Conservation (phyloP, 139 green algal species). For the Chlamydomonas eustigma region DNA sequence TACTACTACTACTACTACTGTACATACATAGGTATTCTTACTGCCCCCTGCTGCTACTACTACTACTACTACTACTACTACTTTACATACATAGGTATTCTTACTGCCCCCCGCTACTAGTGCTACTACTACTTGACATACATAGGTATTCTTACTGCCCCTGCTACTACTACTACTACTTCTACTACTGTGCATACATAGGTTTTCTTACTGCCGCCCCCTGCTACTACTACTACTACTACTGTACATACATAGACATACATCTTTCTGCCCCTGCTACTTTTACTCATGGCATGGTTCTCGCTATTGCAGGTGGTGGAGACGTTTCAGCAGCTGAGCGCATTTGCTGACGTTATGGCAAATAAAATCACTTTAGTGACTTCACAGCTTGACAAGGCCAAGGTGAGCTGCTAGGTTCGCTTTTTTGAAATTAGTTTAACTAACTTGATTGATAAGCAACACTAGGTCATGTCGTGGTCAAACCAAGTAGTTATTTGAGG, state of each 20-base stretch:
- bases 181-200: not conserved
- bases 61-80: not conserved
- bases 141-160: too few species aligned
- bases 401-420: not conserved
- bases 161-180: not conserved
- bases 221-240: not conserved
- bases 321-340: constrained; percentile 39
- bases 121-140: constrained; percentile 1
- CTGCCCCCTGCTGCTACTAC: not conserved
- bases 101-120: not conserved
- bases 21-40: not conserved
- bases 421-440: too few species aligned
- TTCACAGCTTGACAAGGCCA: not conserved
- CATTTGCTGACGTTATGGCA: constrained; percentile 34
- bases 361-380: not conserved
- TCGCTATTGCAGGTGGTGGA: constrained; percentile 29
- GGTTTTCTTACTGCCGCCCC: not conserved
- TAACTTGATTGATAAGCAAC: too few species aligned
- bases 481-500: too few species aligned
- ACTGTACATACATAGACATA: not conserved
- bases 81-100: not conserved
- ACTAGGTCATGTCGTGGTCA: too few species aligned
- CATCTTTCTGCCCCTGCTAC: not conserved
- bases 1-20: not conserved
- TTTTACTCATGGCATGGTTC: too few species aligned